A percentile compares a stretch with the other conserved stretches of the same genome.
Conservation (phyloP, 805 yeast species). For the Teunomyces panamensis region DNA sequence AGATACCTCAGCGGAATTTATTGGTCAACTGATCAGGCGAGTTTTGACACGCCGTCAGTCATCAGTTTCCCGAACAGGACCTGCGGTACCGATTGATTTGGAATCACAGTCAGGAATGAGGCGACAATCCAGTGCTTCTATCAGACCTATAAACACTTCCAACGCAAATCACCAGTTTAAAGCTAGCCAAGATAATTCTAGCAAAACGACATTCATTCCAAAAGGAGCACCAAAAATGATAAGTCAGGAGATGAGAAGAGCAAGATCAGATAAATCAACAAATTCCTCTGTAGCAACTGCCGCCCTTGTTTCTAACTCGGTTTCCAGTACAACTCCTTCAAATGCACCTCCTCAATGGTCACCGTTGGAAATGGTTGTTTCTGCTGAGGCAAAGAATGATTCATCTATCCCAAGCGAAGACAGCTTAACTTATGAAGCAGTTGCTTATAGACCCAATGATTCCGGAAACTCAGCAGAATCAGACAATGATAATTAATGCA, state of each 20-base stretch:
- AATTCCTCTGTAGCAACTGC: neutral
- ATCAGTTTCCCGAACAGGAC: neutral
- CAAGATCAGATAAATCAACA: neutral
- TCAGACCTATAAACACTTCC: slow-evolving; percentile 5
- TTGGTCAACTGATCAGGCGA: slow-evolving; percentile 18
- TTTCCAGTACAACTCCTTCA: neutral
- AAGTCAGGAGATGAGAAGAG: neutral
- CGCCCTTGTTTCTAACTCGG: neutral
- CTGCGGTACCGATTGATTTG: slow-evolving; percentile 3
- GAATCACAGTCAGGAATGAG: slow-evolving; percentile 8
- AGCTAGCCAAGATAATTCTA: neutral
- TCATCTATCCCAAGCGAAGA: neutral
- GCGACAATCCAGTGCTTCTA: slow-evolving; percentile 9
- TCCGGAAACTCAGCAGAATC: neutral
- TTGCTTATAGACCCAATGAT: neutral
- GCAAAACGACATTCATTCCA: neutral
- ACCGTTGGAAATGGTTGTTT: neutral
- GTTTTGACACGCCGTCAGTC: slow-evolving; percentile 13
- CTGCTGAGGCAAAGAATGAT: neutral
- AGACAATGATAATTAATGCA: neutral
- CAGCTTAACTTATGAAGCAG: neutral
- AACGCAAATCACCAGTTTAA: slow-evolving; percentile 6
- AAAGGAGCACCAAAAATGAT: neutral
- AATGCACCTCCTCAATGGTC: neutral
- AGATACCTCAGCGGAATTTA: slow-evolving; percentile 16